A percentile compares a stretch with the other conserved stretches of the same genome.
Conservation (phyloP, 768 basidiomycete genomes). For the Leccinum arenicola region DNA sequence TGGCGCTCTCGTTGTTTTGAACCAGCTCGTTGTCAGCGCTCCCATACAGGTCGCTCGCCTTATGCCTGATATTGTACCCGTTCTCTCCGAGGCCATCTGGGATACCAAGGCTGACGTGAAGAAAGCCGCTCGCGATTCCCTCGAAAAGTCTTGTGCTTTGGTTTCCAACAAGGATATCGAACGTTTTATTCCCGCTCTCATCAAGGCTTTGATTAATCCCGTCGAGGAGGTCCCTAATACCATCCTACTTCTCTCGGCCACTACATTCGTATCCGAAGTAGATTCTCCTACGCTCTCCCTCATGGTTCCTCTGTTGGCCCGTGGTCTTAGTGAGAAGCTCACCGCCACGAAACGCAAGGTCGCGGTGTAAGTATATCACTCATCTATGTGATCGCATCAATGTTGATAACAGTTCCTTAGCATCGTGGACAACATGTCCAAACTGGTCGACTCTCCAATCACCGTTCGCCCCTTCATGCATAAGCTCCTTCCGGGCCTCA, state of each 20-base stretch:
- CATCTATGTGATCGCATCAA: constrained; percentile 10
- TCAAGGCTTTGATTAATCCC: constrained; percentile 97
- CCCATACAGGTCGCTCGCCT: constrained; percentile 82
- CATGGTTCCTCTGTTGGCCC: constrained; percentile 93
- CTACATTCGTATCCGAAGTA: constrained; percentile 99
- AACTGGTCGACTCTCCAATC: constrained; percentile 91
- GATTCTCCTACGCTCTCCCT: constrained; percentile 95
- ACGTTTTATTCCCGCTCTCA: constrained; percentile 95
- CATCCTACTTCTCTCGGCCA: constrained; percentile 92
- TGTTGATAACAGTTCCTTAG: constrained; percentile 38
- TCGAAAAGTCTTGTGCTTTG: constrained; percentile 91
- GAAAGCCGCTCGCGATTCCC: constrained; percentile 93
- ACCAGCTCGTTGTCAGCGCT: constrained; percentile 83
- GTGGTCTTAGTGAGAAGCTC: constrained; percentile 92
- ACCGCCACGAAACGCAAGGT: constrained; percentile 98
- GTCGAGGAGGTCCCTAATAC: constrained; percentile 98
- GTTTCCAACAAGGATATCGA: constrained; percentile 98
- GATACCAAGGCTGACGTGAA: constrained; percentile 99
- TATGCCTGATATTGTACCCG: constrained; percentile 92
- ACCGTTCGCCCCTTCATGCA: constrained; percentile 97
- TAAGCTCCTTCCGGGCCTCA: constrained; percentile 89
- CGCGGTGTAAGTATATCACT: constrained; percentile 69
- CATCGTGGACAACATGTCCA: constrained; percentile 98
- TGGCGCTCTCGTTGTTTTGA: constrained; percentile 75
- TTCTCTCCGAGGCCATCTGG: constrained; percentile 96